Conservation (phyloP, 2,329 filamentous ascomycete genomes). For the Colletotrichum agaves region DNA sequence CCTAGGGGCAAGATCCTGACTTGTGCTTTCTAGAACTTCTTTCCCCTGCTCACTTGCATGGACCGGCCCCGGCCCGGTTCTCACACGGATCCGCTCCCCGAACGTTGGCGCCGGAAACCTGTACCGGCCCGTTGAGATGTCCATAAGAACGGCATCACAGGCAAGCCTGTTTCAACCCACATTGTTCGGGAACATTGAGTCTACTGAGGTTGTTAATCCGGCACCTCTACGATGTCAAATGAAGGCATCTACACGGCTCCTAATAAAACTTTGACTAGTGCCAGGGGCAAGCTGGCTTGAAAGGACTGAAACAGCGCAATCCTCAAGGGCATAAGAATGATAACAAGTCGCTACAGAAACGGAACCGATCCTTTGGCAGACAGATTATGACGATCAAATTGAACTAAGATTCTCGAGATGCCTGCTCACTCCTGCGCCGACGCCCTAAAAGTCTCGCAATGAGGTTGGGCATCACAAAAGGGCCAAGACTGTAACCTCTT, state of each 20-base stretch:
- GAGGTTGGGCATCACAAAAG: too few relatives aligned
- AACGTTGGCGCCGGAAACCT: background rate
- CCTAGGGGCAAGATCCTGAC: background rate
- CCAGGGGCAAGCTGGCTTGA: too few relatives aligned
- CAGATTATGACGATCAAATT: too few relatives aligned
- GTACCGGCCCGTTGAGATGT: background rate
- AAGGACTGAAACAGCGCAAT: too few relatives aligned
- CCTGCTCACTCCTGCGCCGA: too few relatives aligned
- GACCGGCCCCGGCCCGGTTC: slow-evolving; percentile 5
- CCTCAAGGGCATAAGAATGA: too few relatives aligned
- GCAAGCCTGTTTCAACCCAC: background rate
- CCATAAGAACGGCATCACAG: background rate
- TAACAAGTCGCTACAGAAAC: too few relatives aligned
- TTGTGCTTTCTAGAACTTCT: background rate
- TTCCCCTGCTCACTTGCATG: background rate
- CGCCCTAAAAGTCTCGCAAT: too few relatives aligned
- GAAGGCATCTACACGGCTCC: background rate
- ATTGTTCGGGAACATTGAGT: background rate
- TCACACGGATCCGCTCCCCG: slow-evolving; percentile 9
- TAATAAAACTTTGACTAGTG: background rate
- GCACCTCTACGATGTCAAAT: background rate
- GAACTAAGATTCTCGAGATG: too few relatives aligned
- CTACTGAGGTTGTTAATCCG: background rate
- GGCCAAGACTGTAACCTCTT: too few relatives aligned
- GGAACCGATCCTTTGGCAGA: too few relatives aligned